A percentile compares a stretch with the other conserved stretches of the same genome.
phyloP scores from a whole-genome alignment of 2,329 filamentous ascomycete species.

The Botrytis galanthina region DNA sequence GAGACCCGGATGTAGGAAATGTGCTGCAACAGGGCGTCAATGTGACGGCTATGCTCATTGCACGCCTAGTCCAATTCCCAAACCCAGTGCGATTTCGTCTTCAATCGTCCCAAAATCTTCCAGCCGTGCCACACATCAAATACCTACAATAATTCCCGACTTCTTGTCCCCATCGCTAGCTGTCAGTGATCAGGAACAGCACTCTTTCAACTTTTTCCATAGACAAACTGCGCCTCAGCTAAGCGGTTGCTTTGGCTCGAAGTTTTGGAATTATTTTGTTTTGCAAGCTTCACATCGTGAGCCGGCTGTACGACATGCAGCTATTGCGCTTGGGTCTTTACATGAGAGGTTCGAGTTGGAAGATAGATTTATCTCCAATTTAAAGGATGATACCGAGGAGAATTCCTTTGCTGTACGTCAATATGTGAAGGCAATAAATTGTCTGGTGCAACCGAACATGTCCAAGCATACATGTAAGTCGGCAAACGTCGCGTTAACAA shows the following conservation, averaged over 20 bases:
- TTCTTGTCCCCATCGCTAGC: conserved; percentile 8
- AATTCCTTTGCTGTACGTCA: conserved; percentile 25
- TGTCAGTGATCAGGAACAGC: conserved; percentile 17
- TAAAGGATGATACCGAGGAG: conserved; percentile 6
- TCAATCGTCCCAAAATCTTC: neutral
- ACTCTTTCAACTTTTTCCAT: conserved; percentile 59
- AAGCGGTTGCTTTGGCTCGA: conserved; percentile 62
- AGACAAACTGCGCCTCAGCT: conserved; percentile 58
- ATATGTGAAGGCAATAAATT: conserved; percentile 25
- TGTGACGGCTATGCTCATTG: conserved; percentile 24
- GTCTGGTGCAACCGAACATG: conserved; percentile 27
- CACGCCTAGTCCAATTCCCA: neutral
- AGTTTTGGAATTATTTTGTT: conserved; percentile 61
- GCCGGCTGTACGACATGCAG: conserved; percentile 27
- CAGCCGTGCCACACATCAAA: neutral
- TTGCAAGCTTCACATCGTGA: conserved; percentile 57
- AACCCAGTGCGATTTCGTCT: neutral
- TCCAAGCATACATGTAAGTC: conserved; percentile 16
- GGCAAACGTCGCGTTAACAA: conserved; percentile 25
- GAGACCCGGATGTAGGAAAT: conserved; percentile 21
- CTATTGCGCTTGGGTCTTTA: conserved; percentile 27
- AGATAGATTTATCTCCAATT: neutral
- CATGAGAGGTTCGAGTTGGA: conserved; percentile 25
- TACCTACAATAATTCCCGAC: neutral
- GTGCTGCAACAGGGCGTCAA: conserved; percentile 12